Evolutionary conservation across 2,329 filamentous ascomycete species (phyloP).

Genomic region (Aspergillus thermomutatus): DNA sequence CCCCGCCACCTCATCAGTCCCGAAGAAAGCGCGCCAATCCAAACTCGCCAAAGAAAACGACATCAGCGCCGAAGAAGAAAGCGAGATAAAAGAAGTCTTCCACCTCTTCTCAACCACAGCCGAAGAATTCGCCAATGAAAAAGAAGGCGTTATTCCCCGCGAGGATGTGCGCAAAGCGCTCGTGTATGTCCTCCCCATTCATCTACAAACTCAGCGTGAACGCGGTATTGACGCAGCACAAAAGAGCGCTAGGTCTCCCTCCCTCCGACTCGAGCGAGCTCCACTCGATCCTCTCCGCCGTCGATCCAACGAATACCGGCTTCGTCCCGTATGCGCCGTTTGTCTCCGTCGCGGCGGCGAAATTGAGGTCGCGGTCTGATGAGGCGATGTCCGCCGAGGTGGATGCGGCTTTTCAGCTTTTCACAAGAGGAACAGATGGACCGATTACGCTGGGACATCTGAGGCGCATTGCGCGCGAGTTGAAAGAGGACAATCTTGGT

Average conservation of each 20-base stretch:
- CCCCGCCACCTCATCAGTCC: slow-evolving; percentile 27
- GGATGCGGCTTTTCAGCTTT: slow-evolving; percentile 76
- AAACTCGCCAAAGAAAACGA: slow-evolving; percentile 92
- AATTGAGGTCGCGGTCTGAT: slow-evolving; percentile 61
- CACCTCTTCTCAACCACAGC: slow-evolving; percentile 62
- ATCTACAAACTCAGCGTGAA: neutral
- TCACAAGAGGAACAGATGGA: slow-evolving; percentile 55
- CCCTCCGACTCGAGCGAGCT: slow-evolving; percentile 65
- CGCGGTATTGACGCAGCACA: neutral
- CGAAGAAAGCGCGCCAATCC: slow-evolving; percentile 59
- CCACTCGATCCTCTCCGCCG: slow-evolving; percentile 69
- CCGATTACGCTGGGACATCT: slow-evolving; percentile 80
- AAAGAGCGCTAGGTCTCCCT: slow-evolving; percentile 75
- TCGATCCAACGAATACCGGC: slow-evolving; percentile 79
- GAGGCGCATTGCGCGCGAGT: slow-evolving; percentile 69
- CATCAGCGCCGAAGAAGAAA: slow-evolving; percentile 77
- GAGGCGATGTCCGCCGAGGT: slow-evolving; percentile 65
- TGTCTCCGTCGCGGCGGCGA: slow-evolving; percentile 82
- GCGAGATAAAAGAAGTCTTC: slow-evolving; percentile 88
- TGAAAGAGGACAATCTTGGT: slow-evolving; percentile 74
- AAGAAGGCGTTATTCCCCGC: slow-evolving; percentile 65
- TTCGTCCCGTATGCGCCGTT: slow-evolving; percentile 77
- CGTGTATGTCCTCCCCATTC: slow-evolving; percentile 53
- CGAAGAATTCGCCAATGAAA: slow-evolving; percentile 67
- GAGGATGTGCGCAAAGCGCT: slow-evolving; percentile 68